Conservation (phyloP, 306 rosid genomes). For the Lathyrus oleraceus region DNA sequence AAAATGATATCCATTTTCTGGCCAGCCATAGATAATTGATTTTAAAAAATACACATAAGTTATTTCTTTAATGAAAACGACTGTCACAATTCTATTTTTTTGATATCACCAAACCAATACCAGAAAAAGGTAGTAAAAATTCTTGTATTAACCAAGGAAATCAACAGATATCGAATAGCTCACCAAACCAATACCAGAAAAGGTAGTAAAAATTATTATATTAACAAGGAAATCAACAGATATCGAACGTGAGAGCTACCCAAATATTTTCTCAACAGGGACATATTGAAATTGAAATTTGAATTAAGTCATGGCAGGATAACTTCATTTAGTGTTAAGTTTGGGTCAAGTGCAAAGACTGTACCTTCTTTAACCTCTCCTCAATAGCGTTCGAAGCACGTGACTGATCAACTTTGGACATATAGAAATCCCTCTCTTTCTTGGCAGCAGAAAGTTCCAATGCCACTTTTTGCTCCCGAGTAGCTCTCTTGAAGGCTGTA, state of each 20-base stretch:
- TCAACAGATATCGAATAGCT: too few relatives aligned
- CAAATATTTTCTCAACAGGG: neutral
- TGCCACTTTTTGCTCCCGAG: constrained; percentile 78
- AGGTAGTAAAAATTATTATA: neutral
- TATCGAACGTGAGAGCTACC: neutral
- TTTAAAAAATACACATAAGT: neutral
- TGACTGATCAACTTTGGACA: constrained; percentile 67
- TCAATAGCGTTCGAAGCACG: constrained; percentile 74
- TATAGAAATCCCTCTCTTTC: constrained; percentile 80
- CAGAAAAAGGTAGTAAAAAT: too few relatives aligned
- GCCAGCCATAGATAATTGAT: too few relatives aligned
- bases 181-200: neutral
- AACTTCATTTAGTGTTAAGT: constrained; percentile 15
- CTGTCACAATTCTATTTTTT: neutral
- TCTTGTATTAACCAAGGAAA: too few relatives aligned
- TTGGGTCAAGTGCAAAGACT: constrained; percentile 8
- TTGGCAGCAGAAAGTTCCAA: constrained; percentile 83
- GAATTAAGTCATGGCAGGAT: neutral
- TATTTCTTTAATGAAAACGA: neutral
- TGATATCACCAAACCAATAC: neutral
- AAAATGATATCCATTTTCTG: too few relatives aligned
- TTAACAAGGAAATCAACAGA: neutral
- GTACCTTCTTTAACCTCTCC: constrained; percentile 79
- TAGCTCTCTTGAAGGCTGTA: constrained; percentile 72
- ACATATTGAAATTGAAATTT: constrained; percentile 15